phyloP scores from a whole-genome alignment of 176 grass and related monocot genomes.

The Elaeis guineensis region DNA sequence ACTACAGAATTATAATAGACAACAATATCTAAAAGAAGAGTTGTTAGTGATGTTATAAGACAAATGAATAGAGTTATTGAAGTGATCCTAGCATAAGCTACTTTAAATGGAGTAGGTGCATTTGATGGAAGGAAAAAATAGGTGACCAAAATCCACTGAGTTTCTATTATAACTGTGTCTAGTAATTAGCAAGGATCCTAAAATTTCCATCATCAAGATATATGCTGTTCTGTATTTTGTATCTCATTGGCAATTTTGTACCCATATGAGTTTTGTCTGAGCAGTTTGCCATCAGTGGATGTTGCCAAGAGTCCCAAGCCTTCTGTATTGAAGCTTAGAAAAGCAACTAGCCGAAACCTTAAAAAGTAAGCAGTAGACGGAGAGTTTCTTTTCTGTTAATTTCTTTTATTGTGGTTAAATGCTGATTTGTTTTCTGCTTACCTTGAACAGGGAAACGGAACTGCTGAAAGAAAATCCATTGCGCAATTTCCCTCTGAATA shows the following conservation, averaged over 20 bases:
- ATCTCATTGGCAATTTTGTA: neutral
- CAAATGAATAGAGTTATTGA: too few species aligned
- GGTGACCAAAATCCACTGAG: too few species aligned
- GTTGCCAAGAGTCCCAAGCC: conserved; percentile 51
- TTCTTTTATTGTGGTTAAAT: neutral
- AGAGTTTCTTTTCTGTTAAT: neutral
- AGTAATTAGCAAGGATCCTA: too few species aligned
- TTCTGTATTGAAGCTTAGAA: conserved; percentile 61
- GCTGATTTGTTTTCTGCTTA: neutral
- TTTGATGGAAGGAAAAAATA: too few species aligned
- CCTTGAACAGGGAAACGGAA: conserved; percentile 81
- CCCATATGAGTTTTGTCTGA: neutral
- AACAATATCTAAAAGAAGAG: too few species aligned
- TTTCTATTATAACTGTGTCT: too few species aligned
- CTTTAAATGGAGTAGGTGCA: too few species aligned
- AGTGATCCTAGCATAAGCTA: too few species aligned
- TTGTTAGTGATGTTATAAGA: too few species aligned
- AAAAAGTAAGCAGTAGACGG: conserved; percentile 51
- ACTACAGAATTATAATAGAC: too few species aligned
- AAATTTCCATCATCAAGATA: too few species aligned
- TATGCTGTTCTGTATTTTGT: too few species aligned
- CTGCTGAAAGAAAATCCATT: conserved; percentile 83
- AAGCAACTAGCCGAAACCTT: conserved; percentile 56
- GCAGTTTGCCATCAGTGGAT: conserved; percentile 39
- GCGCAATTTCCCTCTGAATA: conserved; percentile 65